A percentile compares a stretch with the other conserved stretches of the same genome.
Conservation (phyloP, 2,329 filamentous ascomycete species). For the Colletotrichum agaves region DNA sequence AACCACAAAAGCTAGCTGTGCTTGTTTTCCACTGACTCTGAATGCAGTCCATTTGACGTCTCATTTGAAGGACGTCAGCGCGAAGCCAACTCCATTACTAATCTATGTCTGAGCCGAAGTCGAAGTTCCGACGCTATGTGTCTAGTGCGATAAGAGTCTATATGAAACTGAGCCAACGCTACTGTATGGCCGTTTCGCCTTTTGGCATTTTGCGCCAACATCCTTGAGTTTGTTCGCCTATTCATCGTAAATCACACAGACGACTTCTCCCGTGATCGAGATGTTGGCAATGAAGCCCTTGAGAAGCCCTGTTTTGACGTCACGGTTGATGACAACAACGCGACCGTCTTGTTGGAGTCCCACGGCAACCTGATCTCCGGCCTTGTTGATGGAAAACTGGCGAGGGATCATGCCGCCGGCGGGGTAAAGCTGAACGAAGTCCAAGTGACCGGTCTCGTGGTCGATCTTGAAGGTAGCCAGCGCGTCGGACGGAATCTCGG, state of each 20-base stretch:
- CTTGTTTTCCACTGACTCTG: no score
- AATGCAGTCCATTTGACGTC: no score
- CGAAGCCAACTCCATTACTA: no score
- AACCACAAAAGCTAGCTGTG: no score
- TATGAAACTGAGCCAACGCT: no score
- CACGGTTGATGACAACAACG: constrained; percentile 70
- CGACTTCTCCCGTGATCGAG: constrained; percentile 56
- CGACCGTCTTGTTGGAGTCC: constrained; percentile 71
- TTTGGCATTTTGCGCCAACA: background rate
- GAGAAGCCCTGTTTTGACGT: constrained; percentile 68
- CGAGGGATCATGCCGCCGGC: constrained; percentile 73
- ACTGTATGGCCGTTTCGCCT: no score
- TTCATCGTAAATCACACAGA: constrained; percentile 60
- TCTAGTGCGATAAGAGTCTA: no score
- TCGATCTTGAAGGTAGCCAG: constrained; percentile 71
- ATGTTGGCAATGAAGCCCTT: constrained; percentile 55
- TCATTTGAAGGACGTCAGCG: no score
- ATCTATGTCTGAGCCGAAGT: no score
- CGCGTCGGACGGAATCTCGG: constrained; percentile 66
- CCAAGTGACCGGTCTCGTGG: constrained; percentile 61
- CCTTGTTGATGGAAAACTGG: constrained; percentile 73
- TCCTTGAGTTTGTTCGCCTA: constrained; percentile 18
- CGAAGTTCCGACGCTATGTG: no score
- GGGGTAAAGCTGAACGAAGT: constrained; percentile 65
- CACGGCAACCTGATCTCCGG: constrained; percentile 72